Percentiles rank a stretch among this genome's conserved stretches.
phyloP scores from a whole-genome alignment of 140 eudicot species.

The Erigeron philadelphicus region DNA sequence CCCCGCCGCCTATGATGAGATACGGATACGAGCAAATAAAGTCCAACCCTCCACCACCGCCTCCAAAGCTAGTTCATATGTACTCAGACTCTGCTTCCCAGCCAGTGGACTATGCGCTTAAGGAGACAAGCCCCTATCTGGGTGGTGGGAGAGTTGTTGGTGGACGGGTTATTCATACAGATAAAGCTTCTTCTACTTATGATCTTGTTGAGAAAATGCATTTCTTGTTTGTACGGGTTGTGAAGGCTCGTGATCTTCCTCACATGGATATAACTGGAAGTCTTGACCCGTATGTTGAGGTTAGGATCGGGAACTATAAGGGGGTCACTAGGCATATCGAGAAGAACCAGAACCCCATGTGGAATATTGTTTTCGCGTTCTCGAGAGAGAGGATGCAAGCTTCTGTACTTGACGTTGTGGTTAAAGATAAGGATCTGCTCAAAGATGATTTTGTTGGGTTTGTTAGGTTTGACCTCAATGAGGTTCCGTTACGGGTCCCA shows the following conservation, averaged over 20 bases:
- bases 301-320: constrained; percentile 69
- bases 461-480: constrained; percentile 74
- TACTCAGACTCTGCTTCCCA: constrained; percentile 63
- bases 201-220: constrained; percentile 91
- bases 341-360: constrained; percentile 66
- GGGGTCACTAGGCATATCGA: constrained; percentile 78
- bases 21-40: constrained; percentile 51
- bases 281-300: constrained; percentile 85
- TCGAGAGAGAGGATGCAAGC: constrained; percentile 86
- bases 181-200: constrained; percentile 58
- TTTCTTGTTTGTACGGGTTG: constrained; percentile 77
- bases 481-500: constrained; percentile 84
- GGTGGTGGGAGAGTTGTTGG: constrained; percentile 91
- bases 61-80: constrained; percentile 67
- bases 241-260: constrained; percentile 89
- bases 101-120: constrained; percentile 70
- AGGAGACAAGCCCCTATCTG: constrained; percentile 84
- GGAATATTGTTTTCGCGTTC: constrained; percentile 90
- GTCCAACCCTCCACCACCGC: constrained; percentile 55
- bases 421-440: constrained; percentile 77
- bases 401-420: constrained; percentile 66
- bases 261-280: constrained; percentile 83
- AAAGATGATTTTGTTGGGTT: constrained; percentile 82
- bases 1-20: constrained; percentile 33
- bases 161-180: constrained; percentile 64